Base-by-base conservation (phyloP, 192 early-diverging fungal genomes). In the Coemansia sp. region DNA sequence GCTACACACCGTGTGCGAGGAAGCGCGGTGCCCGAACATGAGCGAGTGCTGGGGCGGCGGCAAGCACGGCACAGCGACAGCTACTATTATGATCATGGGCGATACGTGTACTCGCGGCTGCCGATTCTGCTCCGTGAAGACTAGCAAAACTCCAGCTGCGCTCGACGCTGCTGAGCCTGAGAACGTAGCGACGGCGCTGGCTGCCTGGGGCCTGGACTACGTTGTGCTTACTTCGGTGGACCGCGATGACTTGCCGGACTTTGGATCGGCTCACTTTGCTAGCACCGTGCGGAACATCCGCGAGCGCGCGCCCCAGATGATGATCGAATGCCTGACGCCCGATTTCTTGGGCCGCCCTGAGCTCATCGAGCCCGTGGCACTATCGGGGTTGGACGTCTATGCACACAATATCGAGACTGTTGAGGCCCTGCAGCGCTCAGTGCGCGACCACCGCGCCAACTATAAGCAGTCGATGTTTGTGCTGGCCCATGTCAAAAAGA, bases 11-110 rank as follows among this genome's bases (percentile, higher is more conserved):
- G 95, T 98, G 19, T 99, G 97, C 82, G 97, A 99, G 70, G 95
- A 97, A 66, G 97, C 97, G 44, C 85, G 91, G 68, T 99, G 97
- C 78, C 97, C 97, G 29, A 99, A 99, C 81, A 95, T 99, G 79
- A 93, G 95, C 42, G 97, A 99, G 76, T 99, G 97, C 85, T 99
- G 97, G 97, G 95, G 95, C 66, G 96, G 95, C 34, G 95, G 95
- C 64, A 93, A 96, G 76, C 90, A 93, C 75, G 87, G 92, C 44
- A 97, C 94, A 21, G 95, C 97, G 3, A 99, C 97, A 3, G 97
- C 97, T 0, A 99, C 97, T 8, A 97, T 99, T 64, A 99, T 96
- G 94, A 86, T 98, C 71, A 97, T 99, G 95, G 97, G 97, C 62
- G 95, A 96, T 72, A 94, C 95, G 75, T 99, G 97, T 82, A 99